Evolutionary conservation across 306 rosid species (phyloP).

Genomic region (Clitoria ternatea): DNA sequence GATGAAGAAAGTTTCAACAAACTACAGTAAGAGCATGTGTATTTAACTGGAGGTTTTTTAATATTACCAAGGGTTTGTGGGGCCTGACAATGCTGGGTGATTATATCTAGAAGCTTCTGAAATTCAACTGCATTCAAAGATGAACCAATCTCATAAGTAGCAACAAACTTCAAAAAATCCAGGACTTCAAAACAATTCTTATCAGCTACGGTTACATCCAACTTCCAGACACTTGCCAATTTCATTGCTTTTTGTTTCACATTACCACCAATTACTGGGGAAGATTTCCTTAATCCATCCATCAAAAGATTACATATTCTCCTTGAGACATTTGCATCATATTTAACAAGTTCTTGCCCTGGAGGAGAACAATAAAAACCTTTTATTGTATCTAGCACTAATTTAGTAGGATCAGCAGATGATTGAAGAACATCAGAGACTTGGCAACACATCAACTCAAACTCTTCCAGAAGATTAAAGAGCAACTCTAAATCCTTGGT

Average conservation of each 20-base stretch:
- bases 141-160: conserved; percentile 20
- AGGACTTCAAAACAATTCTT: conserved; percentile 2
- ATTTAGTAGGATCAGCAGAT: conserved; percentile 6
- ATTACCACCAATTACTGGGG: neutral
- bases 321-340: neutral
- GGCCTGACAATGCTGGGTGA: conserved; percentile 32
- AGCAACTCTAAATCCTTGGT: neutral
- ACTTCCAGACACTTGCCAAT: conserved; percentile 10
- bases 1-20: neutral
- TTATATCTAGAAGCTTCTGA: conserved; percentile 5
- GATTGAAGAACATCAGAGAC: conserved; percentile 11
- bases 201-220: neutral
- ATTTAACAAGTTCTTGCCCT: conserved; percentile 6
- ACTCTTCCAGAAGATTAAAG: neutral
- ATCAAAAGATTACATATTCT: conserved; percentile 7
- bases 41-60: conserved; percentile 35
- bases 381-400: conserved; percentile 16
- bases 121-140: conserved; percentile 3
- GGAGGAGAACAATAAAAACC: neutral
- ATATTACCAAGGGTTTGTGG: conserved; percentile 20
- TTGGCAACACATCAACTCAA: neutral
- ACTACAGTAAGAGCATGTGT: conserved; percentile 7
- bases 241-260: conserved; percentile 14
- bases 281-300: neutral
- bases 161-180: conserved; percentile 15